phyloP scores from a whole-genome alignment of 169 alveolate genomes.

The Miamiensis avidus region DNA sequence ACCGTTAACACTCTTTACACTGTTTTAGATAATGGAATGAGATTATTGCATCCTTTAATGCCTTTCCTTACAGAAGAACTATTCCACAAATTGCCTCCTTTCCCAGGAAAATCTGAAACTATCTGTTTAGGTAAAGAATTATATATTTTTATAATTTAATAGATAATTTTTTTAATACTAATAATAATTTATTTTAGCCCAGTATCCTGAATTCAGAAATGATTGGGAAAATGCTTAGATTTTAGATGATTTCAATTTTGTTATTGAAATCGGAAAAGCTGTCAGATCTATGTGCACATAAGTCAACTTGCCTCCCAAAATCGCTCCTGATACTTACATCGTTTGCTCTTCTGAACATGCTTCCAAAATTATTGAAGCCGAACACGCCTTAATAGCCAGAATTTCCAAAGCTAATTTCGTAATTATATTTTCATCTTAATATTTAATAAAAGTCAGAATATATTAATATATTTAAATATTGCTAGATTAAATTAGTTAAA shows the following conservation, averaged over 20 bases:
- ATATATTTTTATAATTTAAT: no score
- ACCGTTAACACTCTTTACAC: slow-evolving; percentile 63
- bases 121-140: slow-evolving; percentile 53
- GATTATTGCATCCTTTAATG: slow-evolving; percentile 96
- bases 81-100: slow-evolving; percentile 91
- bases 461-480: no score
- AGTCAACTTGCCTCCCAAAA: neutral
- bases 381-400: neutral
- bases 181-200: neutral
- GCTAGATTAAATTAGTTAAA: neutral
- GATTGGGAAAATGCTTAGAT: neutral
- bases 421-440: no score
- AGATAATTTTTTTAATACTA: no score
- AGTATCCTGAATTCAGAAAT: neutral
- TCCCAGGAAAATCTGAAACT: slow-evolving; percentile 60
- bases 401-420: neutral
- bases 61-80: slow-evolving; percentile 98
- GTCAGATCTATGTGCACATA: neutral
- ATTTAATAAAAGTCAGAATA: no score
- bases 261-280: neutral
- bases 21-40: slow-evolving; percentile 83
- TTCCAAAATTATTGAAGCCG: neutral
- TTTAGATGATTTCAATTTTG: neutral
- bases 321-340: neutral
- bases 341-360: neutral